Evolutionary conservation across 192 early-diverging fungal species (phyloP).

Genomic region (Coemansia sp.): DNA sequence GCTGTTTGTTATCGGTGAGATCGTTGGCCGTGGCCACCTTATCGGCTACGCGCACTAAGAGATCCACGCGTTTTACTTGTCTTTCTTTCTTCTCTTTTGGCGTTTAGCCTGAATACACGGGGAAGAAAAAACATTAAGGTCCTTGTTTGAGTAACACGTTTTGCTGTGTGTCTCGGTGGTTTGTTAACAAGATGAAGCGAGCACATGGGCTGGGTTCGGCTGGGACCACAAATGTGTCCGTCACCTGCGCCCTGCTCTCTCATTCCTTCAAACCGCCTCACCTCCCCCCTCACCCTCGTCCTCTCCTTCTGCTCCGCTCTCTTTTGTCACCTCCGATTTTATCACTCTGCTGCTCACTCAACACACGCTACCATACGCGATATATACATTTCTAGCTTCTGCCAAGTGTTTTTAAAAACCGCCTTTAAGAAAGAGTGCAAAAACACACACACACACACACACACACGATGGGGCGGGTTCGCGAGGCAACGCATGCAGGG

Average conservation of each 20-base stretch:
- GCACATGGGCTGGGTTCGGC: no score
- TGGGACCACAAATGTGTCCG: no score
- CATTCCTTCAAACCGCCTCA: not conserved
- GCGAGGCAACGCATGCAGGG: conserved; percentile 64
- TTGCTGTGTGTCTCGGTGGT: no score
- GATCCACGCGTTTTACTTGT: not conserved
- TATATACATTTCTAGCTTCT: no score
- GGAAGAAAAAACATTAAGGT: not conserved
- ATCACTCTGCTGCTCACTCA: no score
- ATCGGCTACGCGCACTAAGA: conserved; percentile 52
- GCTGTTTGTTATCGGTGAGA: conserved; percentile 49
- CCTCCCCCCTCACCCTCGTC: not conserved
- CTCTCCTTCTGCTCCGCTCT: not conserved
- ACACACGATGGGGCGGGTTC: conserved; percentile 17
- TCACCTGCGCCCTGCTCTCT: no score
- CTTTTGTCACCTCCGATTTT: not conserved
- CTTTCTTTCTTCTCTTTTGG: conserved; percentile 1
- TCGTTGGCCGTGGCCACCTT: conserved; percentile 46
- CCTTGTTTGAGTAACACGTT: no score
- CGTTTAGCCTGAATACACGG: not conserved
- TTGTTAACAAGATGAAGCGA: no score
- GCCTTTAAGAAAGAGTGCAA: no score
- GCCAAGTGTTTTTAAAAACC: no score
- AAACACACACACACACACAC: no score
- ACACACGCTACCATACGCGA: no score